Conservation (phyloP, 495 filamentous ascomycete species). For the Usnea hakonensis region DNA sequence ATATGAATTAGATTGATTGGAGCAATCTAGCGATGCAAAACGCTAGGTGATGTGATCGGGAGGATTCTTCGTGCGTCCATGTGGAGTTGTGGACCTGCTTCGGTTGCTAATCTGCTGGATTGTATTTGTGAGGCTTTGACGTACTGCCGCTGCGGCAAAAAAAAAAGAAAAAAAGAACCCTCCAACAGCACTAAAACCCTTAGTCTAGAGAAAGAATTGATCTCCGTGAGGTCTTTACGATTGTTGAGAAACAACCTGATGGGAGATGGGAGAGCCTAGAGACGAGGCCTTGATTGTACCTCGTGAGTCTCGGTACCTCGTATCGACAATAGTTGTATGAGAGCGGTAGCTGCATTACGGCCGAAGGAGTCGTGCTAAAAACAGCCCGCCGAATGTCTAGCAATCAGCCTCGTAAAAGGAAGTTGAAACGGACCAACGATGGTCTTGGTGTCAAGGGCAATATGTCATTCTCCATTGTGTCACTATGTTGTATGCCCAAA, state of each 20-base stretch:
- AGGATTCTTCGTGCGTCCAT: slow-evolving; percentile 7
- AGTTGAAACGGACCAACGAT: not conserved
- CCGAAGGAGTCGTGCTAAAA: not conserved
- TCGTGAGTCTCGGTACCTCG: too few species aligned
- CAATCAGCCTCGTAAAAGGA: not conserved
- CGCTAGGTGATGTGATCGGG: slow-evolving; percentile 7
- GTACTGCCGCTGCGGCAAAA: slow-evolving; percentile 19
- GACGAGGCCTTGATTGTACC: too few species aligned
- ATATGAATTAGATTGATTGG: not conserved
- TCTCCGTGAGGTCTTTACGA: not conserved
- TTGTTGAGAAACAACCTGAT: too few species aligned
- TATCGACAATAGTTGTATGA: not conserved
- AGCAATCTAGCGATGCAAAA: not conserved
- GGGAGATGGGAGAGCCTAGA: too few species aligned
- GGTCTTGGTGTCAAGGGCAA: not conserved
- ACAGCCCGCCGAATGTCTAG: not conserved
- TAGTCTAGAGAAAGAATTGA: not conserved
- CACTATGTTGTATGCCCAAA: not conserved
- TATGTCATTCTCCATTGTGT: not conserved
- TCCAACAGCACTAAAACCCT: not conserved
- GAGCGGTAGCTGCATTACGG: not conserved
- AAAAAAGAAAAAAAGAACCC: not conserved
- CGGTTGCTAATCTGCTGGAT: too few species aligned
- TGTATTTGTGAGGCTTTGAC: slow-evolving; percentile 8
- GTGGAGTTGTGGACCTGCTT: not conserved